Base-by-base conservation (phyloP, 1,284 basidiomycete species). In the Abortiporus biennis region DNA sequence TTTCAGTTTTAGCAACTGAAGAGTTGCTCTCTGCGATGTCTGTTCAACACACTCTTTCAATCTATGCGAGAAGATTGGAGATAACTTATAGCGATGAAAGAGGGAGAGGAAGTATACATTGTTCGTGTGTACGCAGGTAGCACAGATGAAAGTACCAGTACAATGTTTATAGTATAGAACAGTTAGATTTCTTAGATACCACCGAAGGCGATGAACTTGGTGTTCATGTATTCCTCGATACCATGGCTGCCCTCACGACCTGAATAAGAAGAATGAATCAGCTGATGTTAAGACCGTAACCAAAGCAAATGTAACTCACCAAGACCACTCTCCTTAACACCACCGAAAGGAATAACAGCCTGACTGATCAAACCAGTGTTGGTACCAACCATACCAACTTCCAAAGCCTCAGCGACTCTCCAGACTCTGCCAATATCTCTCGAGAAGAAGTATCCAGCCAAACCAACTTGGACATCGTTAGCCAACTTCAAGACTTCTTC, bases 381-480 rank as follows among this genome's bases (percentile, higher is more conserved):
- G 29, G 78, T 73, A 31, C 90, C 88, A 21, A 95, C 90, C 94
- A 99, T 98, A 6, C 96, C 96, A 3, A 93, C 91, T 64, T 99
- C 91, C 35, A 99, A 71, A 47, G 79, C 86, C 66, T 97, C 95
- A n/a, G 93, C 92, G n/a, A 99, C 93, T 35, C 95, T 78, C 90
- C 92, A 98, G 44, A 92, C 85, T 22, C 94, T 71, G 5, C 89
- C 87, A 2, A 95, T 71, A 62, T 99, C 94, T 46, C 87, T 70
- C 34, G 91, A 92, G 69, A 81, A 97, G 70, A 97, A 93, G 66
- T 95, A 95, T 1, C 88, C 92, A 4, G 94, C 93, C 15, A 99
- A 73, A 0, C 96, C 96, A 35, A 91, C 81, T 19, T 88, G 78
- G 1, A 85, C 74, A 52, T 81, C 68, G 64, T 99, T 99, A 23